Evolutionary conservation across 2,329 filamentous ascomycete genomes (phyloP), one percentile per base, ranked within the genome.

Genomic region (Pezicula radicicola): DNA sequence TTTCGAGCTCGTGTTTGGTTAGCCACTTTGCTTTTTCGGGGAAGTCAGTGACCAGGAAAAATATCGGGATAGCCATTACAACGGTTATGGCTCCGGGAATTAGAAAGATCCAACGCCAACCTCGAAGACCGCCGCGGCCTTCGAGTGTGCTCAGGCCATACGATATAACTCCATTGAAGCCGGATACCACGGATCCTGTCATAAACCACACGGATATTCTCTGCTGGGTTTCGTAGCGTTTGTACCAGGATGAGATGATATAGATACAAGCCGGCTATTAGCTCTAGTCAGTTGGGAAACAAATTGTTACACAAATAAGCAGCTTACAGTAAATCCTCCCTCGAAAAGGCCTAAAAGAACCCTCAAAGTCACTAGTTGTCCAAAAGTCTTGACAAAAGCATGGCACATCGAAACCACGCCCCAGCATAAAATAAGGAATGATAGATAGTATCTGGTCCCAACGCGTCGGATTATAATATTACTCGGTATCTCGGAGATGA

Each of bases 321-420:
- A 5, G 9, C 27, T 28, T 9, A 28, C 27, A 28, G 5, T 28
- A 28, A 28, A 28, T 5, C 36, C 36, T 6, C 15, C 36, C 12
- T 39, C 36, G 36, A 39, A 39, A 5, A 18, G 15, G 12, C 36
- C 36, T 6, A 39, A 18, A 4, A 39, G 57, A 1, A 75, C 57
- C 21, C 75, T 65, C 13, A 75, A 64, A 1, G 61, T 68, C 12
- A 71, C 63, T 53, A 76, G 58, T 12, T 64, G 51, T 6, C 54
- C 63, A 71, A 72, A 75, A 18, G 60, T 55, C 28, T 68, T 62
- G 16, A 68, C 73, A 52, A 88, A 88, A 7, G 81, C 85, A 76
- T 88, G 85, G 3, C 81, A 39, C 13, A 13, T 15, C 12, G 16
- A 5, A 5, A 39, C 16, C 13, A 39, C 4, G 13, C 36, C 36